A percentile compares a stretch with the other conserved stretches of the same genome.
Evolutionary conservation across 306 rosid species (phyloP).

Genomic region (Trifolium fragiferum): DNA sequence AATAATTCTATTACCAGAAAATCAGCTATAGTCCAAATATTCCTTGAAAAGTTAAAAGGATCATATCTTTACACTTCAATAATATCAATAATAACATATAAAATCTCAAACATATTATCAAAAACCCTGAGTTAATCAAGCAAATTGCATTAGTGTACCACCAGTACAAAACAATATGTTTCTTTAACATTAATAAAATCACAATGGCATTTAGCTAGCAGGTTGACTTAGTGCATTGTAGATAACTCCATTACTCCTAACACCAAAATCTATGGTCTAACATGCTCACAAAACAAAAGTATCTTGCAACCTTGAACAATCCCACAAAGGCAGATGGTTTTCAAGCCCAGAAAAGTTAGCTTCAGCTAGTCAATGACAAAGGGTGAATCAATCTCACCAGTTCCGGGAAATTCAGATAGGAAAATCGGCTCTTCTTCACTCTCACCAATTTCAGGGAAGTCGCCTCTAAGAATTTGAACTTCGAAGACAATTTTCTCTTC

Average conservation of each 20-base stretch:
- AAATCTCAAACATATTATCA: background rate
- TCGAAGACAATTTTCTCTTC: conserved; percentile 41
- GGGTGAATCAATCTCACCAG: conserved; percentile 39
- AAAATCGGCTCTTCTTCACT: conserved; percentile 38
- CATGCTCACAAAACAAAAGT: background rate
- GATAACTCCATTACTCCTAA: conserved; percentile 17
- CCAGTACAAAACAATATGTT: background rate
- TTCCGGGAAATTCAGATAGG: conserved; percentile 33
- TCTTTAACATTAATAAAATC: background rate
- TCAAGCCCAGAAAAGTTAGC: background rate
- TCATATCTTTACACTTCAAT: background rate
- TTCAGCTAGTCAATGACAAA: conserved; percentile 25
- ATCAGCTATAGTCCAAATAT: background rate
- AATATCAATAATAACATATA: background rate
- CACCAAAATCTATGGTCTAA: conserved; percentile 1
- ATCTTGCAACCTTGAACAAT: conserved; percentile 8
- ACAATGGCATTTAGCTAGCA: background rate
- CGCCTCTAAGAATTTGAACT: conserved; percentile 78
- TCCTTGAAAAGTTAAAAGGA: background rate
- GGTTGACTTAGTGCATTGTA: background rate
- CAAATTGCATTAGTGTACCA: background rate
- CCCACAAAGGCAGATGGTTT: background rate
- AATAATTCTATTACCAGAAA: no score
- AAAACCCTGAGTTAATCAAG: background rate
- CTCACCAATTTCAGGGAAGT: conserved; percentile 49